A percentile compares a stretch with the other conserved stretches of the same genome.
Conservation (phyloP, 352 stramenopile genomes). For the Phytophthora quininea region DNA sequence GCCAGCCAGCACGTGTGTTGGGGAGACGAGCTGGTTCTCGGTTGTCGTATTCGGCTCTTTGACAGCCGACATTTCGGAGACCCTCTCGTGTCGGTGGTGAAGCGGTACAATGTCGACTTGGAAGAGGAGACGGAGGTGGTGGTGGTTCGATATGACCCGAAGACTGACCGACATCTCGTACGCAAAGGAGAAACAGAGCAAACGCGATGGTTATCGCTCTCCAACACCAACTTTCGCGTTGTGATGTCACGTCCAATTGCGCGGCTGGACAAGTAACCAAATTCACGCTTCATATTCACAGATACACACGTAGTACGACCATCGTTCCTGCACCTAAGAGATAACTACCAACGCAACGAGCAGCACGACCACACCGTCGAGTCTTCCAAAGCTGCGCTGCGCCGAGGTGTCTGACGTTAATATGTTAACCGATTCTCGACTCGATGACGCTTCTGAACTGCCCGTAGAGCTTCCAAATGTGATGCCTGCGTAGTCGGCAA, state of each 20-base stretch:
- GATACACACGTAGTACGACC: neutral
- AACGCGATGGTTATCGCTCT: conserved; percentile 55
- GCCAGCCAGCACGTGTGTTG: conserved; percentile 70
- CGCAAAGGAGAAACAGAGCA: conserved; percentile 50
- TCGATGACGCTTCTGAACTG: conserved; percentile 7
- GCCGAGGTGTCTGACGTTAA: conserved; percentile 9
- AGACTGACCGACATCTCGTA: conserved; percentile 50
- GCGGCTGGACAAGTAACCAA: conserved; percentile 24
- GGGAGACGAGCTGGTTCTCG: conserved; percentile 61
- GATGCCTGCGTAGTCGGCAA: conserved; percentile 3
- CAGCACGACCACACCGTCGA: neutral
- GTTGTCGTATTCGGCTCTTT: conserved; percentile 56
- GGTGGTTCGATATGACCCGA: conserved; percentile 48
- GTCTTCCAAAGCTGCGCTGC: neutral
- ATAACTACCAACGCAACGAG: neutral
- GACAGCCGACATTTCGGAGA: conserved; percentile 47
- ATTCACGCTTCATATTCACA: conserved; percentile 1
- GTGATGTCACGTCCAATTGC: conserved; percentile 37
- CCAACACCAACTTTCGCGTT: conserved; percentile 55
- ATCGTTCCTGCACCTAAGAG: neutral
- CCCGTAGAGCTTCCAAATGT: conserved; percentile 7
- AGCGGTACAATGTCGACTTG: conserved; percentile 42
- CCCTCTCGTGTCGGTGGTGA: conserved; percentile 40
- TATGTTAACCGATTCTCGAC: conserved; percentile 11
- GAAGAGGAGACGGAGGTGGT: conserved; percentile 60